phyloP scores from a whole-genome alignment of 345 rosid species.

The Ricinus communis region DNA sequence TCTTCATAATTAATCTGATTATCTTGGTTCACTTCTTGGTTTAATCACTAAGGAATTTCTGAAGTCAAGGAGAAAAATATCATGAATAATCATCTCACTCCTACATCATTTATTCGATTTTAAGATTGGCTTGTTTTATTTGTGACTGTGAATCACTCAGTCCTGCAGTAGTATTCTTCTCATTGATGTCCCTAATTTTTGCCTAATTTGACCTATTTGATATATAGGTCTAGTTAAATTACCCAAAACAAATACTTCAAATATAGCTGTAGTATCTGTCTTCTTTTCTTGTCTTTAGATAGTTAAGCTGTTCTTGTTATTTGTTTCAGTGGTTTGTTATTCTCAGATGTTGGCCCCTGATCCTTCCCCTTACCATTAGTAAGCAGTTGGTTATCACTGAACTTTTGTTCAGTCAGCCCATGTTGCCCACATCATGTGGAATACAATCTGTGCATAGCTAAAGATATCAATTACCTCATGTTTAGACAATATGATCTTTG shows the following conservation, averaged over 20 bases:
- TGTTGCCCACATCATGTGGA: no score
- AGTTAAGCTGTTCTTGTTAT: no score
- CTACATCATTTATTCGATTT: no score
- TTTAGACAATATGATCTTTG: no score
- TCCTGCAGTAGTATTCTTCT: slow-evolving; percentile 1
- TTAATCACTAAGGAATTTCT: slow-evolving; percentile 11
- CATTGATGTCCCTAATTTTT: neutral
- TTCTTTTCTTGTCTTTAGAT: no score
- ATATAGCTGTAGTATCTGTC: neutral
- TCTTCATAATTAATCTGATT: slow-evolving; percentile 5
- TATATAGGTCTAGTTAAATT: neutral
- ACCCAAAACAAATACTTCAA: neutral
- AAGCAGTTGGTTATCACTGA: neutral
- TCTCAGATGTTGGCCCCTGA: neutral
- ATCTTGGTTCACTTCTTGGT: slow-evolving; percentile 6
- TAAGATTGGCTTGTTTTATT: no score
- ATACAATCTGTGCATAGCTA: no score
- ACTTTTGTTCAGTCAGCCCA: no score
- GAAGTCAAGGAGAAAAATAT: no score
- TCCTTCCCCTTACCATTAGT: neutral
- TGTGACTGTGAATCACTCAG: neutral
- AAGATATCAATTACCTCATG: no score
- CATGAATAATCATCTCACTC: neutral
- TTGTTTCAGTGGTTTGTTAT: neutral
- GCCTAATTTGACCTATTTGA: neutral